A percentile compares a stretch with the other conserved stretches of the same genome.
These are phyloP conservation scores for Tranzscheliella williamsii DNA, from an alignment of 1,284 basidiomycete genomes.

Conservation along the genomic window DNA sequence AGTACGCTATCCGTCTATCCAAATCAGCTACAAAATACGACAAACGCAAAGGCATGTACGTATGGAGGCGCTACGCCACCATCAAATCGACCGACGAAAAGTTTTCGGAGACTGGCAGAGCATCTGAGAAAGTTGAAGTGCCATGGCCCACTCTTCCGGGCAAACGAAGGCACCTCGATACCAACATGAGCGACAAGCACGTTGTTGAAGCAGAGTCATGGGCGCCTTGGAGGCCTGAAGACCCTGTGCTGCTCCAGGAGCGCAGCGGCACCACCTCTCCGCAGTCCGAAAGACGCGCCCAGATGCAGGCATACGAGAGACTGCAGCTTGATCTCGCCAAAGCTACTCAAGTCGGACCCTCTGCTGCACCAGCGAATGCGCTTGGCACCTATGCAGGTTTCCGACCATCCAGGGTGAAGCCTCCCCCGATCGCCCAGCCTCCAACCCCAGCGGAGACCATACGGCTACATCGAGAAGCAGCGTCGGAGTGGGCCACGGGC, in stretches of 20 bases:
- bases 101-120: slow-evolving; percentile 25
- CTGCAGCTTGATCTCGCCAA: slow-evolving; percentile 13
- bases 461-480: slow-evolving; percentile 15
- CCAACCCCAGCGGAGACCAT: slow-evolving; percentile 51
- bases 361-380: slow-evolving; percentile 24
- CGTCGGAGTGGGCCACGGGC: slow-evolving; percentile 39
- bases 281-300: slow-evolving; percentile 36
- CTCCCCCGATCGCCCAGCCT: slow-evolving; percentile 53
- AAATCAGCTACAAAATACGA: slow-evolving; percentile 44
- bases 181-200: slow-evolving; percentile 25
- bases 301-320: slow-evolving; percentile 16
- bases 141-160: slow-evolving; percentile 52
- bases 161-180: slow-evolving; percentile 12
- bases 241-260: slow-evolving; percentile 47
- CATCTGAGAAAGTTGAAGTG: slow-evolving; percentile 48
- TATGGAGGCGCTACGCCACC: slow-evolving; percentile 57
- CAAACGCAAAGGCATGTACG: slow-evolving; percentile 43
- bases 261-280: slow-evolving; percentile 29
- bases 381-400: slow-evolving; percentile 46
- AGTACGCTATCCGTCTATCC: slow-evolving; percentile 48
- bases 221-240: slow-evolving; percentile 55
- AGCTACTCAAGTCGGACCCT: slow-evolving; percentile 6
- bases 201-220: slow-evolving; percentile 51
- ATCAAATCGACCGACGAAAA: slow-evolving; percentile 41
- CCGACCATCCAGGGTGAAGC: slow-evolving; percentile 18